Evolutionary conservation across 2,329 filamentous ascomycete genomes (phyloP).

Genomic region (Rugonectria rugulosa): DNA sequence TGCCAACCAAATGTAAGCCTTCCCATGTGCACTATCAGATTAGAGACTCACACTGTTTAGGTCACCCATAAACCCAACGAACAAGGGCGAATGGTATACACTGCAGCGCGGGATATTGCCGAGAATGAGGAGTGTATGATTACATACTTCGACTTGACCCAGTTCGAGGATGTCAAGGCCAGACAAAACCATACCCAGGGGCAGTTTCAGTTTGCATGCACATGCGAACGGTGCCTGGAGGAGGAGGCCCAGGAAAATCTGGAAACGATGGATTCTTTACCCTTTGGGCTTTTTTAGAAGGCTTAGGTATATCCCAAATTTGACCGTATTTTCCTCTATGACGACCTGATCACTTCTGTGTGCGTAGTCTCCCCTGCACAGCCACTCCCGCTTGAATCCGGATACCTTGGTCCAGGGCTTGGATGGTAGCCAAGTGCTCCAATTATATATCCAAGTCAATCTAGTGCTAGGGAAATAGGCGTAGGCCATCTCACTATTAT

Average conservation of each 20-base stretch:
- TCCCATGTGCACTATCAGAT: not conserved
- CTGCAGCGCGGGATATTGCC: slow-evolving; percentile 34
- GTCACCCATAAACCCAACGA: slow-evolving; percentile 36
- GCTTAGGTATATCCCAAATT: no score
- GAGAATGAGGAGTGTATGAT: slow-evolving; percentile 38
- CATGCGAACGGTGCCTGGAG: slow-evolving; percentile 33
- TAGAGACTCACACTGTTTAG: slow-evolving; percentile 18
- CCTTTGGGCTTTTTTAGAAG: slow-evolving; percentile 24
- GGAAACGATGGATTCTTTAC: slow-evolving; percentile 29
- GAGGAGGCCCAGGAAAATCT: slow-evolving; percentile 36
- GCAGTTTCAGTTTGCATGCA: slow-evolving; percentile 38
- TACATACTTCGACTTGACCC: slow-evolving; percentile 39
- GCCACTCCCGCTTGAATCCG: no score
- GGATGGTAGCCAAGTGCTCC: no score
- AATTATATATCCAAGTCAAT: no score
- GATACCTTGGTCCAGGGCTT: no score
- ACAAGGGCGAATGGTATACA: slow-evolving; percentile 37
- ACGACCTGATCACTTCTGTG: no score
- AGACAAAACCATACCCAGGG: slow-evolving; percentile 29
- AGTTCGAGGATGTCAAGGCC: slow-evolving; percentile 17
- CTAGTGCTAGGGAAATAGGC: no score
- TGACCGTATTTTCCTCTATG: no score
- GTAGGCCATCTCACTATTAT: no score
- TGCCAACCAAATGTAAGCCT: slow-evolving; percentile 40
- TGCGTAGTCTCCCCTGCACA: no score